These are phyloP conservation scores for Alternaria gaisen DNA, from an alignment of 2,329 filamentous ascomycete genomes.

Conservation along the genomic window DNA sequence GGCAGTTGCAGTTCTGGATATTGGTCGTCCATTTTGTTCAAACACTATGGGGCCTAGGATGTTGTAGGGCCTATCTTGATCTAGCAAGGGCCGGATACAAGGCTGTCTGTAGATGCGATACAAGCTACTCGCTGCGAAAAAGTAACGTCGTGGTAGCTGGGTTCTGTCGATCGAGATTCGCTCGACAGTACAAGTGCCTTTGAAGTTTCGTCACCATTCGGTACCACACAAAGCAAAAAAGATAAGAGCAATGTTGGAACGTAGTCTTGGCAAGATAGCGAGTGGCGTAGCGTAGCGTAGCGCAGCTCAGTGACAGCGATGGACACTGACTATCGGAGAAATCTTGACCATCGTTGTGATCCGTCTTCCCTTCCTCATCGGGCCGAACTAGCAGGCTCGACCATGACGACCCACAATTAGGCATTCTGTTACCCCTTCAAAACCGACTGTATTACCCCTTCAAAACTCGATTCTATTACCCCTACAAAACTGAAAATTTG, in stretches of 20 bases:
- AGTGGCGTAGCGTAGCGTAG: slow-evolving; percentile 10
- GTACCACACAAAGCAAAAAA: slow-evolving; percentile 18
- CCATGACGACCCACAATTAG: slow-evolving; percentile 20
- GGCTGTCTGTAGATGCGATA: background rate
- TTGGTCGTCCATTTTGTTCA: slow-evolving; percentile 35
- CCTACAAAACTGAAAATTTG: slow-evolving; percentile 51
- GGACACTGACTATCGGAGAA: slow-evolving; percentile 1
- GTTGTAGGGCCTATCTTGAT: slow-evolving; percentile 2
- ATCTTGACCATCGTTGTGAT: slow-evolving; percentile 10
- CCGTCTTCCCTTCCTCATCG: slow-evolving; percentile 23
- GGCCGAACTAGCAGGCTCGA: slow-evolving; percentile 21
- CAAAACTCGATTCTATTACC: slow-evolving; percentile 47
- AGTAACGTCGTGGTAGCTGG: slow-evolving; percentile 3
- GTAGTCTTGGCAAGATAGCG: slow-evolving; percentile 9
- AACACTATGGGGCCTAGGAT: slow-evolving; percentile 7
- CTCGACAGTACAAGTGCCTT: slow-evolving; percentile 4
- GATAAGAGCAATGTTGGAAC: slow-evolving; percentile 13
- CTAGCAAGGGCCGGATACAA: background rate
- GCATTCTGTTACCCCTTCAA: slow-evolving; percentile 43
- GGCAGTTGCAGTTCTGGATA: slow-evolving; percentile 56
- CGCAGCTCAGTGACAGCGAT: background rate
- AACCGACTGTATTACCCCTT: slow-evolving; percentile 47
- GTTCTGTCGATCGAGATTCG: slow-evolving; percentile 4
- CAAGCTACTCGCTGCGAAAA: background rate
- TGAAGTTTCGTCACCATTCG: slow-evolving; percentile 15